Conservation (phyloP, 305 asterid genomes). For the Solanum hybrid region DNA sequence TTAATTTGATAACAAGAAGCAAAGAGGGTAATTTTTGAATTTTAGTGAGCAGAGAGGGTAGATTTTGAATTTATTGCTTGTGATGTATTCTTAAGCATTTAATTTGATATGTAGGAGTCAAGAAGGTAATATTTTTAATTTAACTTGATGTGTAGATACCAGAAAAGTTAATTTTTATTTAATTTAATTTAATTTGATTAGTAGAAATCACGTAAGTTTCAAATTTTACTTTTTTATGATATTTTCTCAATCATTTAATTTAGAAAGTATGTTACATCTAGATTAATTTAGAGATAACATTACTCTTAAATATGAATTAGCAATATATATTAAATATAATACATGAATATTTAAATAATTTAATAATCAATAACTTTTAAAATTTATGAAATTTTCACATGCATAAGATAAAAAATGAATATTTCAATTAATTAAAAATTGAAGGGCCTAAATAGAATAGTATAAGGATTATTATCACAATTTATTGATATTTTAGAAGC, state of each 20-base stretch:
- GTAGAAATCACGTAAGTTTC: not conserved
- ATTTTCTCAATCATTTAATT: not conserved
- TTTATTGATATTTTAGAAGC: not conserved
- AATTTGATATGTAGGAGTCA: not conserved
- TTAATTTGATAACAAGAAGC: not conserved
- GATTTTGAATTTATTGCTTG: not conserved
- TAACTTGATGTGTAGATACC: not conserved
- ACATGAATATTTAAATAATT: not conserved
- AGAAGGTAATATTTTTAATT: not conserved
- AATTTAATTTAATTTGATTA: not conserved
- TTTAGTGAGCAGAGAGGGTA: not conserved
- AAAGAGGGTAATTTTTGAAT: not conserved
- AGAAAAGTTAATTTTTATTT: not conserved
- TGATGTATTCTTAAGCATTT: not conserved
- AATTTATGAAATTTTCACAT: not conserved
- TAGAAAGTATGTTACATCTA: not conserved
- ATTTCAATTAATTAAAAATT: not conserved
- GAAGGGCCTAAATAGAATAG: not conserved
- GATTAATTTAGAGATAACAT: not conserved
- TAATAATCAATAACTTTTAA: not conserved
- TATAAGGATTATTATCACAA: not conserved
- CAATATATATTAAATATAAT: not conserved
- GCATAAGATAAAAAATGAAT: not conserved
- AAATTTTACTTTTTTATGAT: not conserved
- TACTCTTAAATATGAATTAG: not conserved